phyloP scores from a whole-genome alignment of 2,329 filamentous ascomycete genomes.

The Orbilia ellipsospora region DNA sequence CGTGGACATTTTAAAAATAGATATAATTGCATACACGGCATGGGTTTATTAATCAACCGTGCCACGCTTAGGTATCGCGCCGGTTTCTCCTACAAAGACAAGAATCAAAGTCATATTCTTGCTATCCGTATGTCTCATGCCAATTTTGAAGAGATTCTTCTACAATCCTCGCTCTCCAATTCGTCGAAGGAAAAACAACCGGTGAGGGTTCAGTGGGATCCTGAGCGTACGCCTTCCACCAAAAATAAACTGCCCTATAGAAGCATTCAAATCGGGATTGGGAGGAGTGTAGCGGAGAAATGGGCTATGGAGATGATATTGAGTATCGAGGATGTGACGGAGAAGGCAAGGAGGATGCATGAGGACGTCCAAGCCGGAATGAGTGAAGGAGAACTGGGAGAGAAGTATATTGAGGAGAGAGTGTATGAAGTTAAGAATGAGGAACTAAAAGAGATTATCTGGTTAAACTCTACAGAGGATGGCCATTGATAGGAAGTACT shows the following conservation, averaged over 20 bases:
- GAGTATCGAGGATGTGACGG: slow-evolving; percentile 71
- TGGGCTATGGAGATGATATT: slow-evolving; percentile 69
- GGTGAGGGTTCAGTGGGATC: slow-evolving; percentile 74
- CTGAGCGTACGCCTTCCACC: slow-evolving; percentile 67
- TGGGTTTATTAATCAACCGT: background rate
- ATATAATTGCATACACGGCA: no score
- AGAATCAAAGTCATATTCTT: slow-evolving; percentile 68
- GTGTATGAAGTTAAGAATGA: slow-evolving; percentile 37
- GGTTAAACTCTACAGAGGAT: slow-evolving; percentile 21
- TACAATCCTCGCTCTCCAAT: slow-evolving; percentile 63
- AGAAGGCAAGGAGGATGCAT: slow-evolving; percentile 65
- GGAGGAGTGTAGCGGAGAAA: slow-evolving; percentile 63
- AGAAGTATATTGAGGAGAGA: slow-evolving; percentile 41
- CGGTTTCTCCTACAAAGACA: slow-evolving; percentile 71
- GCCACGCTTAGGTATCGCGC: slow-evolving; percentile 65
- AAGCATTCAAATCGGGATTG: slow-evolving; percentile 73
- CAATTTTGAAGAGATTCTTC: slow-evolving; percentile 63
- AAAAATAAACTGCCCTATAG: slow-evolving; percentile 65
- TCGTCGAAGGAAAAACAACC: slow-evolving; percentile 60
- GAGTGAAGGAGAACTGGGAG: slow-evolving; percentile 23
- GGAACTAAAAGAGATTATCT: slow-evolving; percentile 27
- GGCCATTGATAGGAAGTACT: background rate
- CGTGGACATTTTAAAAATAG: background rate
- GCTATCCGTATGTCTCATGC: slow-evolving; percentile 69
- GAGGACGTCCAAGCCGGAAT: slow-evolving; percentile 41